Conservation (phyloP, 2,329 filamentous ascomycete species). For the Epichloe scottii region DNA sequence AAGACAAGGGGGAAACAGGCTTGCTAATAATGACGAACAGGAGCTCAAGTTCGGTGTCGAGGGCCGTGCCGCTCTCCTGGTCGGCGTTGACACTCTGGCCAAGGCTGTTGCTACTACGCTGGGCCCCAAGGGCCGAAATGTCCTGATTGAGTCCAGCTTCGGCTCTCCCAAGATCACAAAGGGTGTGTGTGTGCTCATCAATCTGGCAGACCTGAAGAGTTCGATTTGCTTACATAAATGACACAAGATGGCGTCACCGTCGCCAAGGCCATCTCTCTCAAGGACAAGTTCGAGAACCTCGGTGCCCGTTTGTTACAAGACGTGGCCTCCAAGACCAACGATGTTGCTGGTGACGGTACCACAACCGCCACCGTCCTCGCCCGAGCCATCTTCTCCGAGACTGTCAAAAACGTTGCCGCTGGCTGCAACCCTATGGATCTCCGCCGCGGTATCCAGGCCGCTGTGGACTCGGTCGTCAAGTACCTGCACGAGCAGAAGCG, state of each 20-base stretch:
- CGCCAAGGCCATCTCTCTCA: constrained; percentile 76
- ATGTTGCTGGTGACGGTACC: constrained; percentile 95
- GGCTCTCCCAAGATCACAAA: constrained; percentile 99
- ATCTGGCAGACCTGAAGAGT: constrained; percentile 16
- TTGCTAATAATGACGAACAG: constrained; percentile 30
- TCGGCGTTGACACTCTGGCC: constrained; percentile 92
- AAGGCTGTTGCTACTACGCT: constrained; percentile 93
- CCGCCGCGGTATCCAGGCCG: constrained; percentile 90
- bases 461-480: constrained; percentile 87
- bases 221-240: constrained; percentile 7
- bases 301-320: constrained; percentile 94
- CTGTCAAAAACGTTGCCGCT: constrained; percentile 97
- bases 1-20: too few relatives aligned
- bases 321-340: constrained; percentile 98
- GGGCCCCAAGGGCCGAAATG: constrained; percentile 95
- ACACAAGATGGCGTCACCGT: constrained; percentile 71
- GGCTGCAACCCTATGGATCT: constrained; percentile 99
- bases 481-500: constrained; percentile 93
- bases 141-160: constrained; percentile 96
- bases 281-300: constrained; percentile 99
- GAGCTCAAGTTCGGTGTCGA: constrained; percentile 98
- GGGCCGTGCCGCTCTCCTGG: constrained; percentile 74
- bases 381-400: constrained; percentile 98
- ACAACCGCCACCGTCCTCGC: constrained; percentile 96
- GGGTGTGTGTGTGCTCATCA: constrained; percentile 38